These are phyloP conservation scores for Anisodus tanguticus DNA, from an alignment of 257 asterid species.

Conservation along the genomic window DNA sequence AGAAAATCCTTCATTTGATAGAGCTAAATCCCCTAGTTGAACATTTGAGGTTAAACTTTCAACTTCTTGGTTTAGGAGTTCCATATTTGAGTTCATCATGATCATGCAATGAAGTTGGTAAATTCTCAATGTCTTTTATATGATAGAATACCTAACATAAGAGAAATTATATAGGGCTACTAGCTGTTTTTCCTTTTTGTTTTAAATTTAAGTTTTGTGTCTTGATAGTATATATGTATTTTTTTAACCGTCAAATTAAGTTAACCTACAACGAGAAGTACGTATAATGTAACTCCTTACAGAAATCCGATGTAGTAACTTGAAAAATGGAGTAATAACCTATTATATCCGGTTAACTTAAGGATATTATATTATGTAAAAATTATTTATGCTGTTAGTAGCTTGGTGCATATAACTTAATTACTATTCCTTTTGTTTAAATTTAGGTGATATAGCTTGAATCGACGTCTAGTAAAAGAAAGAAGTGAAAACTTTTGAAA, in stretches of 20 bases:
- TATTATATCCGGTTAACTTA: too few relatives aligned
- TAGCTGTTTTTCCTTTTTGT: background rate
- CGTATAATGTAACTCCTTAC: background rate
- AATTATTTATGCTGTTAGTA: too few relatives aligned
- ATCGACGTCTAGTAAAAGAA: too few relatives aligned
- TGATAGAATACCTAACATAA: constrained; percentile 28
- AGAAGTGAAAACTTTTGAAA: too few relatives aligned
- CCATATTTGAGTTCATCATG: constrained; percentile 46
- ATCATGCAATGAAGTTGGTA: constrained; percentile 32
- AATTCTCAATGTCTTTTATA: constrained; percentile 16
- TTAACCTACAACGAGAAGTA: background rate
- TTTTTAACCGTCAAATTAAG: too few relatives aligned
- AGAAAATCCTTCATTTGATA: constrained; percentile 39
- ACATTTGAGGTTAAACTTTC: constrained; percentile 45
- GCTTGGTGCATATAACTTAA: too few relatives aligned
- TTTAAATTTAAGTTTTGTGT: background rate
- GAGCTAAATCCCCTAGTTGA: constrained; percentile 40
- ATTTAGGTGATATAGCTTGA: too few relatives aligned
- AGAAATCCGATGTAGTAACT: too few relatives aligned
- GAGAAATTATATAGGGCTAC: constrained; percentile 33
- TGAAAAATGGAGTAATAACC: too few relatives aligned
- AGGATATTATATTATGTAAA: too few relatives aligned
- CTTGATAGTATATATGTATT: background rate
- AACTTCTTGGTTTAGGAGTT: constrained; percentile 42
- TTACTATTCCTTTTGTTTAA: too few relatives aligned